Conservation (phyloP, 495 filamentous ascomycete genomes). For the Neurospora pannonica region DNA sequence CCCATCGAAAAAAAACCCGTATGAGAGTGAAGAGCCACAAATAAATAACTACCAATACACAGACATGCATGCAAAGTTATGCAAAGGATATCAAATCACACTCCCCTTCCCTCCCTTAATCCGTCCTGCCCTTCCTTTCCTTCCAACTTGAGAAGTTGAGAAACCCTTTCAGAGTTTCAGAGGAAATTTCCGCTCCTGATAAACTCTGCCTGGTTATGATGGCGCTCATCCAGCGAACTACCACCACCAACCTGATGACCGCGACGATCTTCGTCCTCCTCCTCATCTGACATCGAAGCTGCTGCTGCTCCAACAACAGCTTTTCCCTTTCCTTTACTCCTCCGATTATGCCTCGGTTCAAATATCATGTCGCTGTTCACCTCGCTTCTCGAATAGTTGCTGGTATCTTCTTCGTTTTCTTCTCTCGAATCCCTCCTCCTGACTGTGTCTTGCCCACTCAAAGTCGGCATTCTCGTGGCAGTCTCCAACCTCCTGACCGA, state of each 20-base stretch:
- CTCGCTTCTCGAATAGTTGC: neutral
- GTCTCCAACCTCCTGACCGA: neutral
- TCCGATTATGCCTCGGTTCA: neutral
- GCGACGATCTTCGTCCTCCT: neutral
- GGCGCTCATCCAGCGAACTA: neutral
- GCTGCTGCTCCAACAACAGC: neutral
- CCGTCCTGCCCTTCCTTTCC: neutral
- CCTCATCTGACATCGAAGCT: neutral
- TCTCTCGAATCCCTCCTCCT: neutral
- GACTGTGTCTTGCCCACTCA: neutral
- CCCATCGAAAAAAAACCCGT: neutral
- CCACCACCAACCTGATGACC: neutral
- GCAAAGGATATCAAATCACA: neutral
- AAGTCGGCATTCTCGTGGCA: neutral
- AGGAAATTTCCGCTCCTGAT: neutral
- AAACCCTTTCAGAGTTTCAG: neutral
- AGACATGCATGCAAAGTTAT: neutral
- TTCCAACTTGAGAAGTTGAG: neutral
- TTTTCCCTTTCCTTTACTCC: neutral
- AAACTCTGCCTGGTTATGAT: neutral
- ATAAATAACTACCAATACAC: neutral
- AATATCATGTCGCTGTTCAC: neutral
- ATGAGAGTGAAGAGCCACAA: neutral
- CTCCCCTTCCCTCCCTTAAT: neutral
- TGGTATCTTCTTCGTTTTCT: neutral